phyloP scores from a whole-genome alignment of 2,329 filamentous ascomycete species.

The Aspergillus sp. region DNA sequence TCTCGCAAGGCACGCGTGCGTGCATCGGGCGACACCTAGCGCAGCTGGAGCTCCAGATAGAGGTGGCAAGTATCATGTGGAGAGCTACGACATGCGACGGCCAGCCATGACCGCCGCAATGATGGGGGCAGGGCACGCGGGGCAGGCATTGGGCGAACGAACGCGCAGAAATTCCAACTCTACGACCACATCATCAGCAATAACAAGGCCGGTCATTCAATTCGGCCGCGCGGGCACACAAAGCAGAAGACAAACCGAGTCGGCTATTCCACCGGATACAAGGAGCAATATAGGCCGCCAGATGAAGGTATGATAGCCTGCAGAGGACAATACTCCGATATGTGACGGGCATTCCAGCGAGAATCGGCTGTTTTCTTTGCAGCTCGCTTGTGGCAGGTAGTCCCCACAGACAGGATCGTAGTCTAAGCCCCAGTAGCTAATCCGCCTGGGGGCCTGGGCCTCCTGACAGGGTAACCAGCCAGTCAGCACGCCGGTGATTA shows the following conservation, averaged over 20 bases:
- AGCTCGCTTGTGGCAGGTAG: neutral
- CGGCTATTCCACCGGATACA: conserved; percentile 4
- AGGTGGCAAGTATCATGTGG: neutral
- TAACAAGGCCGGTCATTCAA: conserved; percentile 4
- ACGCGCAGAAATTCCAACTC: neutral
- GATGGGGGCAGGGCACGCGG: neutral
- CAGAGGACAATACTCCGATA: neutral
- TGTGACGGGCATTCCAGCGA: neutral
- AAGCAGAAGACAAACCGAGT: neutral
- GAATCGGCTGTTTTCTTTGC: conserved; percentile 4
- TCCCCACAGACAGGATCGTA: neutral
- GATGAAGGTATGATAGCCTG: neutral
- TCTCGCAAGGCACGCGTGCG: neutral
- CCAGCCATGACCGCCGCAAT: neutral
- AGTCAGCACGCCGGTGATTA: neutral
- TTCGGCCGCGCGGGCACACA: conserved; percentile 1
- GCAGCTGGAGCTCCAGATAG: neutral
- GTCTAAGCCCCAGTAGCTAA: neutral
- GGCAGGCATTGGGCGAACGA: neutral
- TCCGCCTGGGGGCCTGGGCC: neutral
- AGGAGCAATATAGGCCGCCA: neutral
- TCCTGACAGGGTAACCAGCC: neutral
- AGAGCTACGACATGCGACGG: neutral
- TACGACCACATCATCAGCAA: conserved; percentile 7
- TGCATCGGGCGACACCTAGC: conserved; percentile 6